A percentile compares a stretch with the other conserved stretches of the same genome.
Conservation (phyloP, 805 yeast genomes). For the Candida saitoana region DNA sequence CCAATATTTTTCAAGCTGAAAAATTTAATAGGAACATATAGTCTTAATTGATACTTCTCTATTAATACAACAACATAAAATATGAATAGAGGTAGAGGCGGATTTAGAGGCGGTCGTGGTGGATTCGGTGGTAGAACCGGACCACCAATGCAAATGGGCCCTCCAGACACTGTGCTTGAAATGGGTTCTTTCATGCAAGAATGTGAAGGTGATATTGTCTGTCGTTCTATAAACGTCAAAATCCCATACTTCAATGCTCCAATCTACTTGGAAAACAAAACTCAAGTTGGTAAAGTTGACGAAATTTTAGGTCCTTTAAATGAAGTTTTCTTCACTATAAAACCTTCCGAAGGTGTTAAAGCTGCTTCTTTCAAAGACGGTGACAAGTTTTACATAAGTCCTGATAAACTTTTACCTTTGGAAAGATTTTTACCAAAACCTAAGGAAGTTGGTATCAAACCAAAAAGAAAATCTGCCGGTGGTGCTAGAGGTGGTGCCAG, state of each 20-base stretch:
- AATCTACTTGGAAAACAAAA: slow-evolving; percentile 91
- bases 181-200: slow-evolving; percentile 91
- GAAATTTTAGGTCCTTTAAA: slow-evolving; percentile 97
- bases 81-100: slow-evolving; percentile 73
- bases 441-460: slow-evolving; percentile 77
- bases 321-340: slow-evolving; percentile 96
- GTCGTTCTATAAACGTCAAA: slow-evolving; percentile 90
- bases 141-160: slow-evolving; percentile 78
- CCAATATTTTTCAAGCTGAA: slow-evolving; percentile 10
- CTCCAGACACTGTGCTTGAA: slow-evolving; percentile 91
- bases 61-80: slow-evolving; percentile 7
- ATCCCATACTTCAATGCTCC: slow-evolving; percentile 99
- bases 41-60: slow-evolving; percentile 1
- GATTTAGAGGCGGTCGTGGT: slow-evolving; percentile 63
- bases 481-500: slow-evolving; percentile 46
- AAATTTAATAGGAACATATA: slow-evolving; percentile 6
- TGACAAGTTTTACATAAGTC: slow-evolving; percentile 92
- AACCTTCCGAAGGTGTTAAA: slow-evolving; percentile 94
- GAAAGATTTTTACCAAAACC: slow-evolving; percentile 98
- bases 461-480: slow-evolving; percentile 61
- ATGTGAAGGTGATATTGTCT: slow-evolving; percentile 96
- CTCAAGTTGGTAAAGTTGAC: slow-evolving; percentile 95
- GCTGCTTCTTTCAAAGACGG: slow-evolving; percentile 92
- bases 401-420: slow-evolving; percentile 90
- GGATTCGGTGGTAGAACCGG: slow-evolving; percentile 70